Evolutionary conservation across 1,284 basidiomycete genomes (phyloP).

Genomic region (Gymnopus androsaceus): DNA sequence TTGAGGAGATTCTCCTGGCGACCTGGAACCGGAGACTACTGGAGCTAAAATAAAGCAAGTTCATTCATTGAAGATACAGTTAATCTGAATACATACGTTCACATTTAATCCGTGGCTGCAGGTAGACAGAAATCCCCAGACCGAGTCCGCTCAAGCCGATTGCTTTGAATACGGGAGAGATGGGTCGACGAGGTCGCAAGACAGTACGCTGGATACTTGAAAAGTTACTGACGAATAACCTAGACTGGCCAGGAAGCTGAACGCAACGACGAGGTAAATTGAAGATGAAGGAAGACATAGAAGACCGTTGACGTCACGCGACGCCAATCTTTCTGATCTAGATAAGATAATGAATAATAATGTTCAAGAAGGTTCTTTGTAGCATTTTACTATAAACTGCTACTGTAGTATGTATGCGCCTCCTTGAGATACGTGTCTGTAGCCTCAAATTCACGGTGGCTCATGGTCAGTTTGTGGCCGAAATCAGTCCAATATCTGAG

Average conservation of each 20-base stretch:
- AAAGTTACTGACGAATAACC: neutral
- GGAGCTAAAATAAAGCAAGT: neutral
- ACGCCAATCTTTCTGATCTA: no score
- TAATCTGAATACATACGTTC: conserved; percentile 33
- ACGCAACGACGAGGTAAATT: conserved; percentile 1
- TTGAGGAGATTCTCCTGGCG: neutral
- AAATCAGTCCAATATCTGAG: no score
- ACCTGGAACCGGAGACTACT: neutral
- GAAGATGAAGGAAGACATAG: neutral
- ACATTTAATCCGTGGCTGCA: conserved; percentile 33
- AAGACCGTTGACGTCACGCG: neutral
- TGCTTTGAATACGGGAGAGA: conserved; percentile 14
- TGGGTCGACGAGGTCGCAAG: neutral
- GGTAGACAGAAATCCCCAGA: conserved; percentile 34
- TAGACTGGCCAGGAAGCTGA: neutral
- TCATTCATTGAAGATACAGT: neutral
- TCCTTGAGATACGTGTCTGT: no score
- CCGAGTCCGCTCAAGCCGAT: conserved; percentile 37
- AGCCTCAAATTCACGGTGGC: no score
- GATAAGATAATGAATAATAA: no score
- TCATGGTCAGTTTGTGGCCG: no score
- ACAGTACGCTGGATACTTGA: no score
- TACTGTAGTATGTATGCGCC: no score
- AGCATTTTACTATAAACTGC: no score
- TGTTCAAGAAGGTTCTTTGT: no score